These are phyloP conservation scores for Rhododendron simsii DNA, from an alignment of 148 eudicot genomes.

Conservation along the genomic window DNA sequence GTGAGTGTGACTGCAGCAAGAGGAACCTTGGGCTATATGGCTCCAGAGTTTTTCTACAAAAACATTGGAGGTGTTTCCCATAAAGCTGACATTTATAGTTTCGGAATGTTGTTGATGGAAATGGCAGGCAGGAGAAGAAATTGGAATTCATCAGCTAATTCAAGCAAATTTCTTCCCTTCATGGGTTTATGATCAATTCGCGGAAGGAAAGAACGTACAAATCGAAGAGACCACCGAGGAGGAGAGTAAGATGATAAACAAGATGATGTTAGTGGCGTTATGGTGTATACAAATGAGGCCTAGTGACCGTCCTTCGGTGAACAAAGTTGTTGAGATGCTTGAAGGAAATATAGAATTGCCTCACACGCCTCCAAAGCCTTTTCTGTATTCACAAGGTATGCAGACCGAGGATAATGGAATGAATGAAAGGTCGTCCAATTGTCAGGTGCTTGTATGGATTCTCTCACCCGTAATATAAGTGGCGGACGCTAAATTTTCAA, in stretches of 20 bases:
- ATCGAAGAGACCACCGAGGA: background rate
- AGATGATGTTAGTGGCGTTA: conserved; percentile 3
- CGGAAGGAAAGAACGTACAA: background rate
- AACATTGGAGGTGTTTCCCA: conserved; percentile 2
- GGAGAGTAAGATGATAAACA: background rate
- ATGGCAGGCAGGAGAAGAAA: background rate
- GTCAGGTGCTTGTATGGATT: background rate
- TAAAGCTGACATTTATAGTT: conserved; percentile 11
- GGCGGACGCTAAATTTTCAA: no score
- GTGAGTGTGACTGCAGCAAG: background rate
- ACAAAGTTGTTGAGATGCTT: conserved; percentile 6
- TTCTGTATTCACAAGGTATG: background rate
- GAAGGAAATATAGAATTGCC: background rate
- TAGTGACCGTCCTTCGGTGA: conserved; percentile 3
- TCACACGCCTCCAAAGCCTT: background rate
- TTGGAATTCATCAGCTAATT: background rate
- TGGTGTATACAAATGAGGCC: conserved; percentile 14
- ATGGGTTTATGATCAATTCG: background rate
- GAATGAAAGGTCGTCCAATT: background rate
- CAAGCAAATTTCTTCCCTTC: conserved; percentile 7
- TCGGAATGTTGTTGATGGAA: background rate
- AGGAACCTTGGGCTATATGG: no score
- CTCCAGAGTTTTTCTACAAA: no score
- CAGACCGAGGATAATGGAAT: background rate
- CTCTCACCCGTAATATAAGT: background rate